phyloP scores from a whole-genome alignment of 257 asterid species.

The Solanum phureja region DNA sequence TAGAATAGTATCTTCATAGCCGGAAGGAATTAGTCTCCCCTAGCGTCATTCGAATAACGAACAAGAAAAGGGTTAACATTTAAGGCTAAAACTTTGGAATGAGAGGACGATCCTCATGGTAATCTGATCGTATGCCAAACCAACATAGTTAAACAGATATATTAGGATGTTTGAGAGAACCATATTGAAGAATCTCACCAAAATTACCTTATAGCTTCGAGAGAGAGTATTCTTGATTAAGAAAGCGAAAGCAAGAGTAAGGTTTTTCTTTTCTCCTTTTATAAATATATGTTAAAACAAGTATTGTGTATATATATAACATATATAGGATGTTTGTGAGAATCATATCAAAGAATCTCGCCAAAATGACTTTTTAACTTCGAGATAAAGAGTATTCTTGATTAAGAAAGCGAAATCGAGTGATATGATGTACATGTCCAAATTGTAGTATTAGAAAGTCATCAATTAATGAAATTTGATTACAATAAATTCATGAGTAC shows the following conservation, averaged over 20 bases:
- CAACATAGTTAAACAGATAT: neutral
- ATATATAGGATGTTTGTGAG: neutral
- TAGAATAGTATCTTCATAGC: too few species aligned
- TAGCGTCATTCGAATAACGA: too few species aligned
- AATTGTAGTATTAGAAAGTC: neutral
- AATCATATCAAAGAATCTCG: neutral
- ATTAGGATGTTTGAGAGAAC: neutral
- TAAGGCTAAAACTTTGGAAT: neutral
- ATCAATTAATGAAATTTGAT: neutral
- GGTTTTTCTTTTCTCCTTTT: too few species aligned
- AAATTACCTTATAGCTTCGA: neutral
- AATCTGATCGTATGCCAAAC: neutral
- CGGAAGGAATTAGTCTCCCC: too few species aligned
- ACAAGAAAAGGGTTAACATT: too few species aligned
- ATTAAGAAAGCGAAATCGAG: accelerated
- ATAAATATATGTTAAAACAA: too few species aligned
- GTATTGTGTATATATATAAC: neutral
- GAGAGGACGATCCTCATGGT: neutral
- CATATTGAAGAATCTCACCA: neutral
- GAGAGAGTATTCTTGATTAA: neutral
- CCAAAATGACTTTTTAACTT: neutral
- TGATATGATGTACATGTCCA: neutral
- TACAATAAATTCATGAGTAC: neutral
- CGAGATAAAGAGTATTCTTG: too few species aligned
- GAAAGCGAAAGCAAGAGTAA: too few species aligned